phyloP scores from a whole-genome alignment of 257 asterid genomes.

The Gentiana dahurica region DNA sequence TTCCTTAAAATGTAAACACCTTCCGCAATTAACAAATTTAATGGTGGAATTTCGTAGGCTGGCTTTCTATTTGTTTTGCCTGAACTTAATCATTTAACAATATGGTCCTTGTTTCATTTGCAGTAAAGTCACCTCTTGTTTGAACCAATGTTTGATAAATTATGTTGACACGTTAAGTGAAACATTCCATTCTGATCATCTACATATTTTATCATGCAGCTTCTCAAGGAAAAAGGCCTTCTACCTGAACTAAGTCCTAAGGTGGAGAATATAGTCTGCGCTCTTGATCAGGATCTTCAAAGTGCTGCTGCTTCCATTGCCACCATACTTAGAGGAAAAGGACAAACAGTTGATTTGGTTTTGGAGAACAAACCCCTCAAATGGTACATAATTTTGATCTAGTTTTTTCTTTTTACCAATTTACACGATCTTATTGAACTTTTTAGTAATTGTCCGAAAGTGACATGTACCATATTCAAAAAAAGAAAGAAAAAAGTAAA shows the following conservation, averaged over 20 bases:
- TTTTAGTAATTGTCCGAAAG: not conserved
- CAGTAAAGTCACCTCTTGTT: not conserved
- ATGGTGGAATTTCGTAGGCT: no score
- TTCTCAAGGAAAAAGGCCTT: slow-evolving; percentile 82
- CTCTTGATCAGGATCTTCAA: slow-evolving; percentile 68
- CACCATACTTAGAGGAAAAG: slow-evolving; percentile 66
- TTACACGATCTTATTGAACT: not conserved
- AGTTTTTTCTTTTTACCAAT: not conserved
- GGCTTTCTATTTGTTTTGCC: no score
- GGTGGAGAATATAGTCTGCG: slow-evolving; percentile 75
- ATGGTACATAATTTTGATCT: slow-evolving; percentile 35
- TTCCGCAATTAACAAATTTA: no score
- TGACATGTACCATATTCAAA: no score
- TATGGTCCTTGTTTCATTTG: not conserved
- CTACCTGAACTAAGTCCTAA: slow-evolving; percentile 62
- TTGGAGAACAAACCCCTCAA: slow-evolving; percentile 87
- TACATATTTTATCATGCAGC: slow-evolving; percentile 28
- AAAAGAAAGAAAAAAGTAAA: no score
- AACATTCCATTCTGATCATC: not conserved
- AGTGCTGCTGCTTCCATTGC: slow-evolving; percentile 75
- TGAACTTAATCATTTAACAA: no score
- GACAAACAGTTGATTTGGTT: slow-evolving; percentile 82
- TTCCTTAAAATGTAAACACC: no score
- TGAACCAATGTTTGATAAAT: not conserved
- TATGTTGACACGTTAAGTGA: not conserved